Base-by-base conservation (phyloP, 2,329 filamentous ascomycete species). In the Neofusicoccum cordaticola region DNA sequence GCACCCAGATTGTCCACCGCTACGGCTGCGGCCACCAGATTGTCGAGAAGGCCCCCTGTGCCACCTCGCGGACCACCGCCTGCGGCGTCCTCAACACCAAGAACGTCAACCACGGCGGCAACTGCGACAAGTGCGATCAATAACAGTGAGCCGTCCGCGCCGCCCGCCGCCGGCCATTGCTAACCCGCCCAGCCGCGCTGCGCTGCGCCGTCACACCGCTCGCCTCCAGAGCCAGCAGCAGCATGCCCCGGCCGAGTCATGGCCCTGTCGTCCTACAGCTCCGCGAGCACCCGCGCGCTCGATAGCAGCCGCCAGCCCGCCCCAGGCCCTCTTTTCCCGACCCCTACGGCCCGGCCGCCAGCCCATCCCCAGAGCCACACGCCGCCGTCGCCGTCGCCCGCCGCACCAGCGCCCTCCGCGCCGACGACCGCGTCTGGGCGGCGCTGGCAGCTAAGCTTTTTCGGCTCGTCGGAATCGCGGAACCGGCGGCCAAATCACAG, bases 11-110 rank as follows among this genome's bases (percentile, higher is more conserved):
- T 67, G 75, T 80, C 68, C 80, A 82, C 73, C 71, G 72, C 58
- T 83, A 82, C 71, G 73, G 75, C 69, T 83, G 81, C 71, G 79
- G 78, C 69, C 80, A 82, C 70, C 73, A 74, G 65, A 74, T 75
- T 44, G 69, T 73, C 56, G 79, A 80, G 63, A 78, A 76, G 66
- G 79, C 80, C 31, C 74, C 76, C 39, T 83, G 81, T 72, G 80
- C 80, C 13, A 75, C 75, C 13, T 82, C 80, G 52, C 77, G 77
- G 72, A 73, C 72, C 65, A 69, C 73, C 27, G 72, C 72, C 45
- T 81, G 79, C 73, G 71, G 71, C 62, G 76, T 75, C 61, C 69
- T 74, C 69, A 81, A 78, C 66, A 75, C 75, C 66, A 80, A 80
- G 67, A 77, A 71, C 19, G 75, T 82, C 71, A 79, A 78, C 68